Base-by-base conservation (phyloP, 192 early-diverging fungal species). In the Rhizophagus prolifer region DNA sequence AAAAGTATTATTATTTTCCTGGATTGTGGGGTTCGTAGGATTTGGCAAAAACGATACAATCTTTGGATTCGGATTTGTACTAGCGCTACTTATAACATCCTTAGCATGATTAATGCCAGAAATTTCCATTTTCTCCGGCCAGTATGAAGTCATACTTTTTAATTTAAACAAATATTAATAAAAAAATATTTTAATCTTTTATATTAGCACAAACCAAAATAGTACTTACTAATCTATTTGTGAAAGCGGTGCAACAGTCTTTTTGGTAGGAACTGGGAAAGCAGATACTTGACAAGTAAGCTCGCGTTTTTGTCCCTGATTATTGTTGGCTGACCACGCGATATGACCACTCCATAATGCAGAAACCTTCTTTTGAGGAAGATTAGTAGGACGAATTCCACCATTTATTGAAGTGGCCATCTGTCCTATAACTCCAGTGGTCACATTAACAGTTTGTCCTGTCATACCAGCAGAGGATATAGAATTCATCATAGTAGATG, bases 61-160 rank as follows among this genome's bases (percentile, higher is more conserved):
- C 36, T 41, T 23, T 21, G 19, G 63, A 31, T 14, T 65, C 3
- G 19, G 41, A 47, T 47, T 70, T 26, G 13, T 2, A 26, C 6
- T 3, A 46, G 25, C 38, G 26, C 30, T 34, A 9, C 16, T 70
- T 23, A 70, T 26, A 3, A 67, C 30, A 46, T 70, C 68, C 44
- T 46, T 70, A 25, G 19, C 44, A 14, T 26, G 44, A 70, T 47
- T 70, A 36, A 28, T 28, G 12, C 25, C 31, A 13, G 68, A 47
- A 14, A 70, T 70, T 47, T 70, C 68, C 68, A 70, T 70, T 47
- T 25, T 70, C 4, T 70, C 68, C 16, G 68, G 68, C 68, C 68
- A 70, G 44, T 4, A 13, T 16, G 7, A 10, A 36, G 19, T 70
- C 68, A 70, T 70, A 19, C 65, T 67, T 34, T 47, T 54, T 54